Evolutionary conservation across 164 flowering plant genomes (phyloP).

Genomic region (Vitis cinerea): DNA sequence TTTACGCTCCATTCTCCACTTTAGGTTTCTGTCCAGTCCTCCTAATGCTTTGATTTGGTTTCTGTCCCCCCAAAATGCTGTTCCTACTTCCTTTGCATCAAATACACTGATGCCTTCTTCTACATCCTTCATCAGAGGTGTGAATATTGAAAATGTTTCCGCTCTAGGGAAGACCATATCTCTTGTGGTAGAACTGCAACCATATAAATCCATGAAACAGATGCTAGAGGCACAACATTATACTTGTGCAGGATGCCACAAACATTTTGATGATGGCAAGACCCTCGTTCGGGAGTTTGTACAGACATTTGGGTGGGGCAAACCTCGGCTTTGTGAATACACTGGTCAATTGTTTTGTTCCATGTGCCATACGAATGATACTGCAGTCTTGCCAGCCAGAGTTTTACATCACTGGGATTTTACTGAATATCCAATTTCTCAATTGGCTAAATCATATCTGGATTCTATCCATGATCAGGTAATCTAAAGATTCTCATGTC

Average conservation of each 20-base stretch:
- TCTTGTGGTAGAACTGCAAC: constrained; percentile 63
- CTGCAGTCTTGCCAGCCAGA: constrained; percentile 87
- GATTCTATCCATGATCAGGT: constrained; percentile 92
- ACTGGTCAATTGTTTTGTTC: constrained; percentile 90
- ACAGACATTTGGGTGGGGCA: constrained; percentile 87
- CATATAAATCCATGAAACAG: constrained; percentile 67
- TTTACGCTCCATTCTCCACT: constrained; percentile 59
- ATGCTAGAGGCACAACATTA: constrained; percentile 76
- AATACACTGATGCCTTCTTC: constrained; percentile 21
- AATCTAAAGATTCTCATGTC: constrained; percentile 9
- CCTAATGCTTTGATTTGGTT: constrained; percentile 63
- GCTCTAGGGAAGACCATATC: constrained; percentile 78
- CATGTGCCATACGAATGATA: constrained; percentile 87
- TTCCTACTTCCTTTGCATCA: constrained; percentile 37
- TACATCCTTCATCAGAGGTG: constrained; percentile 15
- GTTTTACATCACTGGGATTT: constrained; percentile 96
- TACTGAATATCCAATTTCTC: constrained; percentile 77
- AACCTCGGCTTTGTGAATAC: constrained; percentile 91
- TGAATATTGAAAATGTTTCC: constrained; percentile 24
- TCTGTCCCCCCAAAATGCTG: constrained; percentile 58
- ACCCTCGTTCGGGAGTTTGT: constrained; percentile 62
- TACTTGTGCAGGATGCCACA: constrained; percentile 89
- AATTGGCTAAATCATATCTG: constrained; percentile 85
- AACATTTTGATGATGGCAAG: constrained; percentile 63
- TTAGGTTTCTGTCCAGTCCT: constrained; percentile 33